A percentile compares a stretch with the other conserved stretches of the same genome.
These are phyloP conservation scores for Trametes punicea DNA, from an alignment of 768 basidiomycete species.

Conservation along the genomic window DNA sequence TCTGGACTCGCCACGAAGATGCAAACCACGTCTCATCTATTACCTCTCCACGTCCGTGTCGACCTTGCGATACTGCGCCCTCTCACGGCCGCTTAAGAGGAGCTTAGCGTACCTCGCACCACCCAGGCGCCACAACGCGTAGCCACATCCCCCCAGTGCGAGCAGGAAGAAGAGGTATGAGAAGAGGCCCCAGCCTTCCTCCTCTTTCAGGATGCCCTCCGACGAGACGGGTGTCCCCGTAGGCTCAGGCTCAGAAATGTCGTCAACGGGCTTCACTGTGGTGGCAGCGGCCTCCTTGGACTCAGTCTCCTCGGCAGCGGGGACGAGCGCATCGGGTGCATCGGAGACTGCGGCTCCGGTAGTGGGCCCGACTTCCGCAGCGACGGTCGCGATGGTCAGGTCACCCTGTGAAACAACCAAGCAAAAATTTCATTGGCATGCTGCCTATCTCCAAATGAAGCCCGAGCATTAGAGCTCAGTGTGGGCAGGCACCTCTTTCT, in stretches of 20 bases:
- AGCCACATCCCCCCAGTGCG: conserved; percentile 43
- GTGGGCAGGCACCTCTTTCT: conserved; percentile 89
- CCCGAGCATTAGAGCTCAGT: conserved; percentile 76
- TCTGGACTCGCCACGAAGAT: background rate
- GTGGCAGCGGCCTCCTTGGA: conserved; percentile 15
- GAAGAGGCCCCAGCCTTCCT: conserved; percentile 24
- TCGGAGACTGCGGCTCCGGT: conserved; percentile 3
- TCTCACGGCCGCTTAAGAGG: conserved; percentile 32
- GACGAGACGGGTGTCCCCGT: conserved; percentile 6
- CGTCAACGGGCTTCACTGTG: conserved; percentile 21
- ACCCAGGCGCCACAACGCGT: conserved; percentile 46
- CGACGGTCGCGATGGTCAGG: background rate
- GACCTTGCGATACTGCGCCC: conserved; percentile 22
- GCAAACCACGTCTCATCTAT: background rate
- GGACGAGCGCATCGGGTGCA: background rate
- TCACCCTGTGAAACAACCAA: conserved; percentile 20
- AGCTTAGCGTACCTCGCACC: conserved; percentile 45
- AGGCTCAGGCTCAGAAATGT: conserved; percentile 19
- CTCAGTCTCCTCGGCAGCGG: conserved; percentile 1
- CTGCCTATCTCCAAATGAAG: conserved; percentile 24
- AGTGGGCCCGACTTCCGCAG: background rate
- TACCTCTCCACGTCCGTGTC: conserved; percentile 15
- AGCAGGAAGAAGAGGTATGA: conserved; percentile 28
- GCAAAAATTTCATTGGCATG: conserved; percentile 28
- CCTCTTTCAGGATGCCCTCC: conserved; percentile 5